Evolutionary conservation across 2,329 filamentous ascomycete species (phyloP).

Genomic region (Beauveria varroae): DNA sequence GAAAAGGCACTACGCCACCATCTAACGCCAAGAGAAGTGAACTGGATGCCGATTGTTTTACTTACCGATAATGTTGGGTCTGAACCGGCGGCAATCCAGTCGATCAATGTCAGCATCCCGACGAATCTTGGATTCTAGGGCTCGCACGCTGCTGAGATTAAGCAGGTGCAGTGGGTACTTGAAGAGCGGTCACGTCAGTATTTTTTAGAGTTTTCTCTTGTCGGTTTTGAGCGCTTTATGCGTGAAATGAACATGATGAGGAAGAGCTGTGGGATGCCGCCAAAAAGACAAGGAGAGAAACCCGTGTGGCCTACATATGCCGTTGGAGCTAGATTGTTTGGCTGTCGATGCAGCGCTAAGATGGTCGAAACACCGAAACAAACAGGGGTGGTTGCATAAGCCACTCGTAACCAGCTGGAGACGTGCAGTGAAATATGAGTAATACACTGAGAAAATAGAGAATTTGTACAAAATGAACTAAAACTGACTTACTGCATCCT

Average conservation of each 20-base stretch:
- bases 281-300: no score
- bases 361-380: not conserved
- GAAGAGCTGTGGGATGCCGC: no score
- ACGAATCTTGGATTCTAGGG: conserved; percentile 50
- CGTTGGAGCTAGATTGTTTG: not conserved
- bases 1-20: not conserved
- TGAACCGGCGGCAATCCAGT: conserved; percentile 57
- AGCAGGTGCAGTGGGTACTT: conserved; percentile 67
- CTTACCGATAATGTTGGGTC: conserved; percentile 63
- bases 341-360: not conserved
- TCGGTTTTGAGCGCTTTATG: not conserved
- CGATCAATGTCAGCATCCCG: conserved; percentile 39
- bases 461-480: not conserved
- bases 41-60: not conserved
- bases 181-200: not conserved
- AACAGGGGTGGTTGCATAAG: not conserved
- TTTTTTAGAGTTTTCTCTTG: not conserved
- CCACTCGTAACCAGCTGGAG: not conserved
- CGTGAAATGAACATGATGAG: not conserved
- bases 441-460: not conserved
- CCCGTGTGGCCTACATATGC: not conserved
- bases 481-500: conserved; percentile 52
- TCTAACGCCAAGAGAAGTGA: not conserved
- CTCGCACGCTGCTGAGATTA: conserved; percentile 55
- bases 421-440: not conserved